Percentiles rank a stretch among this genome's conserved stretches.
Conservation (phyloP, 192 early-diverging fungal species). For the Pilobolus umbonatus region DNA sequence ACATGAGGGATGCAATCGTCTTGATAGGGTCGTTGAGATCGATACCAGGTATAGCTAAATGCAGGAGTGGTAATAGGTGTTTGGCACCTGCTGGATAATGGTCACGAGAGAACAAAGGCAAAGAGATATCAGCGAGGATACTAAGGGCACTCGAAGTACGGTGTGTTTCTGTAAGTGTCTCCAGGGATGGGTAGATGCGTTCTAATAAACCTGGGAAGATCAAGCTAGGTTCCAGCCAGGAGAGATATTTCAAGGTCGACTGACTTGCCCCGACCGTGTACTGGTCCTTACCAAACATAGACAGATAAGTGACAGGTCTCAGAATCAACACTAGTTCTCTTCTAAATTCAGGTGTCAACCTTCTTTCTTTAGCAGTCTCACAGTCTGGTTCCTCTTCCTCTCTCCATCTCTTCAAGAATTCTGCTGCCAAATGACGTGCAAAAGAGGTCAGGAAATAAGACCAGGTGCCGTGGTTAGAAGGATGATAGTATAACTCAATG, state of each 20-base stretch:
- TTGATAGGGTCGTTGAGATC: conserved; percentile 92
- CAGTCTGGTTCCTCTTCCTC: conserved; percentile 57
- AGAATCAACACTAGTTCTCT: conserved; percentile 62
- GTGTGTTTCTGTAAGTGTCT: conserved; percentile 82
- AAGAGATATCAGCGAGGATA: conserved; percentile 60
- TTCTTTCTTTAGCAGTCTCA: conserved; percentile 49
- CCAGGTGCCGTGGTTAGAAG: conserved; percentile 90
- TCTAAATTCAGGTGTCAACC: conserved; percentile 54
- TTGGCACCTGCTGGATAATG: conserved; percentile 84
- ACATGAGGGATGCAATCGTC: conserved; percentile 64
- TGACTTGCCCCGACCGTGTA: conserved; percentile 53
- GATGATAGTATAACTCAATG: conserved; percentile 86
- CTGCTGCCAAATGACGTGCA: conserved; percentile 56
- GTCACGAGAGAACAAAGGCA: conserved; percentile 66
- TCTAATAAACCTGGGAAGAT: conserved; percentile 82
- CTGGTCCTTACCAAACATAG: conserved; percentile 75
- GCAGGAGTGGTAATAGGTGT: conserved; percentile 72
- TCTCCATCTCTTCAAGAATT: conserved; percentile 64
- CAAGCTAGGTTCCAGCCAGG: conserved; percentile 72
- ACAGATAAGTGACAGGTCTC: conserved; percentile 53
- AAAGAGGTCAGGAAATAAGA: conserved; percentile 68
- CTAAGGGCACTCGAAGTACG: conserved; percentile 82
- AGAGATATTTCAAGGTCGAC: conserved; percentile 61
- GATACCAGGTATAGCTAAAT: conserved; percentile 81
- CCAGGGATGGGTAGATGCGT: conserved; percentile 81